phyloP scores from a whole-genome alignment of 805 yeast species.

The Alloascoidea hylecoeti region DNA sequence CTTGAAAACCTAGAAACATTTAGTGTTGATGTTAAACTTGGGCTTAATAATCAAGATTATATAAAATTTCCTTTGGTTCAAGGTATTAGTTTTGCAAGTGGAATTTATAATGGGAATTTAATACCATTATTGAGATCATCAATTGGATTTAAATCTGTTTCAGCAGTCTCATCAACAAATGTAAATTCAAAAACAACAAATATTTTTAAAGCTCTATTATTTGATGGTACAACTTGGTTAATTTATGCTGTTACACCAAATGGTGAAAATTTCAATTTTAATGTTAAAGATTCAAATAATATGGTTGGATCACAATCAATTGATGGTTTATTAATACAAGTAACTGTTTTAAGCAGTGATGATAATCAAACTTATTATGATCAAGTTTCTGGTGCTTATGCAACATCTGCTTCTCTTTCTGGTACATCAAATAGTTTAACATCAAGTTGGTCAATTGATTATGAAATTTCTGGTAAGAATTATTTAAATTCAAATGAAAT shows the following conservation, averaged over 20 bases:
- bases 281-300: conserved; percentile 18
- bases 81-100: conserved; percentile 77
- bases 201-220: conserved; percentile 22
- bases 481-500: conserved; percentile 24
- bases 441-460: conserved; percentile 34
- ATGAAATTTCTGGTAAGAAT: conserved; percentile 36
- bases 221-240: conserved; percentile 32
- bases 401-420: conserved; percentile 28
- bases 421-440: conserved; percentile 31
- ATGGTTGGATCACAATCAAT: conserved; percentile 22
- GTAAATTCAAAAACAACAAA: conserved; percentile 11
- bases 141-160: conserved; percentile 28
- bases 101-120: conserved; percentile 33
- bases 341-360: conserved; percentile 30
- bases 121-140: conserved; percentile 30
- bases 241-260: conserved; percentile 30
- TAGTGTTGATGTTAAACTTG: conserved; percentile 29
- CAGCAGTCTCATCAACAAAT: conserved; percentile 11
- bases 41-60: conserved; percentile 17
- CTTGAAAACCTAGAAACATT: conserved; percentile 33
- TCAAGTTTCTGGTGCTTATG: conserved; percentile 56
- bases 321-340: conserved; percentile 30
- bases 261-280: conserved; percentile 18
- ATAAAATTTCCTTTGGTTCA: conserved; percentile 52
- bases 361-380: conserved; percentile 34